Conservation (phyloP, 352 stramenopile species). For the Pythium plurisporium region DNA sequence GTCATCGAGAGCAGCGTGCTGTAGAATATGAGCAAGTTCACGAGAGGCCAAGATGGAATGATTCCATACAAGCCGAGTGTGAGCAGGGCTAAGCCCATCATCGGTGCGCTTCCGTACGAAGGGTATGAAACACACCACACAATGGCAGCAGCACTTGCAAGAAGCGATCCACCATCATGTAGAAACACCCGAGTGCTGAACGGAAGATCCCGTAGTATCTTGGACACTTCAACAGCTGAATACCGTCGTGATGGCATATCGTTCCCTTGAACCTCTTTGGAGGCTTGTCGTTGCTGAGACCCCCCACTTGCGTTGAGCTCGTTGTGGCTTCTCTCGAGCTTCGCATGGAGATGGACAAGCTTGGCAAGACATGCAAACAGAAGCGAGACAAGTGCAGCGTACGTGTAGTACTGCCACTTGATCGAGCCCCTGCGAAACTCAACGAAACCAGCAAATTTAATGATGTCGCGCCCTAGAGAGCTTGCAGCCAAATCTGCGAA, state of each 20-base stretch:
- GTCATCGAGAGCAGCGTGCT: constrained; percentile 44
- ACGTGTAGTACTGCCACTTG: constrained; percentile 69
- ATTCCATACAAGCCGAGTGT: constrained; percentile 67
- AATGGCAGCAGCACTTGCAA: constrained; percentile 62
- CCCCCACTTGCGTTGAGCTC: neutral
- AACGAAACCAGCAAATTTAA: constrained; percentile 53
- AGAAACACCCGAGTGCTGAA: constrained; percentile 64
- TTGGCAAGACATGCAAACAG: constrained; percentile 61
- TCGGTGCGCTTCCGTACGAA: constrained; percentile 63
- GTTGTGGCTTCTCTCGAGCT: constrained; percentile 7
- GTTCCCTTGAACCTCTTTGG: neutral
- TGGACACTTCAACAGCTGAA: constrained; percentile 11
- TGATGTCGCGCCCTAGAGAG: constrained; percentile 29
- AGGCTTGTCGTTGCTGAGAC: constrained; percentile 1
- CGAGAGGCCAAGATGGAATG: constrained; percentile 24
- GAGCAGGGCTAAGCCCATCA: constrained; percentile 63
- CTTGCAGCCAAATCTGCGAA: constrained; percentile 36
- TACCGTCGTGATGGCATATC: neutral
- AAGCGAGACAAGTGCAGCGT: constrained; percentile 46
- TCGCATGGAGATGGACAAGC: constrained; percentile 57
- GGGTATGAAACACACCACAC: constrained; percentile 81
- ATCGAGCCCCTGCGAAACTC: constrained; percentile 42
- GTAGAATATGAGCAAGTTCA: constrained; percentile 64
- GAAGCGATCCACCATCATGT: constrained; percentile 56
- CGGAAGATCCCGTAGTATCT: constrained; percentile 55